A percentile compares a stretch with the other conserved stretches of the same genome.
Conservation (phyloP, 192 early-diverging fungal genomes). For the Mortierella hygrophila region DNA sequence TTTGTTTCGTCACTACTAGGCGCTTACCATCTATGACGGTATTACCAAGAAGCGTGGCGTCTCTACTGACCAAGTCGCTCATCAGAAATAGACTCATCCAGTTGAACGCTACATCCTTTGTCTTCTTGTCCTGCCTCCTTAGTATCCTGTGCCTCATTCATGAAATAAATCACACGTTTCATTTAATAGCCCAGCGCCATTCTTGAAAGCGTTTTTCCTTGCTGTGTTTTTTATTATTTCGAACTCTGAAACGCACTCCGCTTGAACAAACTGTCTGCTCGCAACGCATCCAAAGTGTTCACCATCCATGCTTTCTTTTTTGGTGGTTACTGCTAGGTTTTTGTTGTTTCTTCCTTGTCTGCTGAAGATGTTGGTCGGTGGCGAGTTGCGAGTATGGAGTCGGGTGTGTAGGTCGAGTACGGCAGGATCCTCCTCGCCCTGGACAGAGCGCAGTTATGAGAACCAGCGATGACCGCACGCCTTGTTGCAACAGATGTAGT, state of each 20-base stretch:
- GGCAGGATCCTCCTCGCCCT: background rate
- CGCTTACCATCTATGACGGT: slow-evolving; percentile 60
- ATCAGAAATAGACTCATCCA: background rate
- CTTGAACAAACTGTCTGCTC: background rate
- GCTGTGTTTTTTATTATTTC: background rate
- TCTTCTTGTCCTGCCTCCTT: background rate
- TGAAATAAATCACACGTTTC: background rate
- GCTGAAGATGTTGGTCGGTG: background rate
- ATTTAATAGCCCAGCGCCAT: background rate
- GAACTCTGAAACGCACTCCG: background rate
- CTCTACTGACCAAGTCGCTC: background rate
- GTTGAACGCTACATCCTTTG: background rate
- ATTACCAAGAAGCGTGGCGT: slow-evolving; percentile 55
- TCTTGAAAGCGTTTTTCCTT: background rate
- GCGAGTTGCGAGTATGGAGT: background rate
- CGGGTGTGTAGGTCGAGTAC: background rate
- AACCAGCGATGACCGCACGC: slow-evolving; percentile 82
- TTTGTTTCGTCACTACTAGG: slow-evolving; percentile 17
- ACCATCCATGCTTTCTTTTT: background rate
- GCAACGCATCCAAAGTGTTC: background rate
- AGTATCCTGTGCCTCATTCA: background rate
- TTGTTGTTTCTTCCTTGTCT: background rate
- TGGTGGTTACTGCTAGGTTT: background rate
- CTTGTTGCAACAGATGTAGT: slow-evolving; percentile 81
- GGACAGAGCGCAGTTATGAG: slow-evolving; percentile 10